A percentile compares a stretch with the other conserved stretches of the same genome.
These are phyloP conservation scores for Tolypocladium cylindrosporum DNA, from an alignment of 2,329 filamentous ascomycete genomes.

Conservation along the genomic window DNA sequence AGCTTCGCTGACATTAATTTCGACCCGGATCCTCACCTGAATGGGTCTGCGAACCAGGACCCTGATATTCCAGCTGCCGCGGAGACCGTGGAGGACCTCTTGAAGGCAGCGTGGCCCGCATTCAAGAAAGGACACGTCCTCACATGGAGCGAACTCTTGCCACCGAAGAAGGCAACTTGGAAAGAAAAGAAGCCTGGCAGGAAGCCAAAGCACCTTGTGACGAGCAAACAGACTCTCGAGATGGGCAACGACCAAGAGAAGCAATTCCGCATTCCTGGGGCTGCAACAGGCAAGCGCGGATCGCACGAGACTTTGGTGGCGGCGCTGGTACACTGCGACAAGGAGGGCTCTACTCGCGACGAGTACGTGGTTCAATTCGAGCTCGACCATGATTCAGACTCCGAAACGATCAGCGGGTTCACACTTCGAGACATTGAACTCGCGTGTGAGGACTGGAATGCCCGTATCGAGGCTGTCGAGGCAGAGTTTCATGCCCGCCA, in stretches of 20 bases:
- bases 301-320: slow-evolving; percentile 40
- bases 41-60: slow-evolving; percentile 44
- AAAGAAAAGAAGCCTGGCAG: slow-evolving; percentile 70
- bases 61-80: slow-evolving; percentile 57
- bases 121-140: slow-evolving; percentile 69
- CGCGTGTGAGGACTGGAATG: slow-evolving; percentile 78
- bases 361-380: slow-evolving; percentile 31
- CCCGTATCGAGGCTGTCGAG: slow-evolving; percentile 44
- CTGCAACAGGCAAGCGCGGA: slow-evolving; percentile 47
- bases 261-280: slow-evolving; percentile 65
- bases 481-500: slow-evolving; percentile 21
- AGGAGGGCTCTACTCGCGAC: slow-evolving; percentile 26
- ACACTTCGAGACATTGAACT: slow-evolving; percentile 74
- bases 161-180: slow-evolving; percentile 68
- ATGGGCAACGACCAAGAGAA: slow-evolving; percentile 80
- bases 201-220: slow-evolving; percentile 70
- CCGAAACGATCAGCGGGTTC: slow-evolving; percentile 63
- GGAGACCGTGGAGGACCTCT: slow-evolving; percentile 63
- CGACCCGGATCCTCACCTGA: slow-evolving; percentile 32
- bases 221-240: slow-evolving; percentile 82
- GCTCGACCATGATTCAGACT: slow-evolving; percentile 40
- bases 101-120: slow-evolving; percentile 71
- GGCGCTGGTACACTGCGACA: slow-evolving; percentile 34
- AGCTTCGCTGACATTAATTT: slow-evolving; percentile 36
- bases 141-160: slow-evolving; percentile 73